Evolutionary conservation across 2,329 filamentous ascomycete species (phyloP).

Genomic region (Ophiocordyceps sinensis): DNA sequence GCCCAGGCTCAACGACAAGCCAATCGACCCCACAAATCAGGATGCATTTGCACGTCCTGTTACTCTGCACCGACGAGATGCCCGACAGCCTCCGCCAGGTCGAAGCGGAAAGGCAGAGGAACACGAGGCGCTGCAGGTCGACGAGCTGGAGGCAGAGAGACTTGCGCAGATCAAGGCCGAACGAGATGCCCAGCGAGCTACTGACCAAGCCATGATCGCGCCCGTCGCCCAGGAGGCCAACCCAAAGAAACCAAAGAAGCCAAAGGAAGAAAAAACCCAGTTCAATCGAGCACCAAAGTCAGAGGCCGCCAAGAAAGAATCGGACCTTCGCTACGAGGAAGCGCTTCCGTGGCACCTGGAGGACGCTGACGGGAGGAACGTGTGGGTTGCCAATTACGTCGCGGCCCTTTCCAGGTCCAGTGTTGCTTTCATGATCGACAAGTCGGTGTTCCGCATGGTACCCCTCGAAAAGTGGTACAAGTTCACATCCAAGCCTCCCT

Average conservation of each 20-base stretch:
- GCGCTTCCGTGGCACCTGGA: conserved; percentile 93
- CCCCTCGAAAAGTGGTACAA: conserved; percentile 95
- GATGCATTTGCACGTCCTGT: conserved; percentile 78
- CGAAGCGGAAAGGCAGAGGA: conserved; percentile 47
- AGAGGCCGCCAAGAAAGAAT: conserved; percentile 66
- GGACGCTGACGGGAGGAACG: conserved; percentile 89
- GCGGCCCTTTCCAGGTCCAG: conserved; percentile 76
- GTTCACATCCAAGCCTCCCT: conserved; percentile 67
- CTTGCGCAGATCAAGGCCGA: conserved; percentile 61
- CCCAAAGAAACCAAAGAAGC: conserved; percentile 41
- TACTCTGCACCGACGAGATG: conserved; percentile 77
- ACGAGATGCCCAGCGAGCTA: conserved; percentile 70
- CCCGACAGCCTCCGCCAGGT: conserved; percentile 52
- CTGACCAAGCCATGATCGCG: conserved; percentile 85
- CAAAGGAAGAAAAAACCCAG: conserved; percentile 73
- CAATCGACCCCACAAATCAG: conserved; percentile 54
- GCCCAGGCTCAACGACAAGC: conserved; percentile 40
- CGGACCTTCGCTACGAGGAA: conserved; percentile 76
- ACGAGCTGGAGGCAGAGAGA: conserved; percentile 46
- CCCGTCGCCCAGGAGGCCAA: conserved; percentile 52
- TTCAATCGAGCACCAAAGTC: conserved; percentile 67
- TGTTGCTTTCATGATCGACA: conserved; percentile 61
- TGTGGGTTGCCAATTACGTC: conserved; percentile 86
- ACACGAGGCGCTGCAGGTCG: conserved; percentile 25
- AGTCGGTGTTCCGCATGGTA: conserved; percentile 64